These are phyloP conservation scores for Aspergillus cavernicola DNA, from an alignment of 495 filamentous ascomycete genomes.

Conservation along the genomic window DNA sequence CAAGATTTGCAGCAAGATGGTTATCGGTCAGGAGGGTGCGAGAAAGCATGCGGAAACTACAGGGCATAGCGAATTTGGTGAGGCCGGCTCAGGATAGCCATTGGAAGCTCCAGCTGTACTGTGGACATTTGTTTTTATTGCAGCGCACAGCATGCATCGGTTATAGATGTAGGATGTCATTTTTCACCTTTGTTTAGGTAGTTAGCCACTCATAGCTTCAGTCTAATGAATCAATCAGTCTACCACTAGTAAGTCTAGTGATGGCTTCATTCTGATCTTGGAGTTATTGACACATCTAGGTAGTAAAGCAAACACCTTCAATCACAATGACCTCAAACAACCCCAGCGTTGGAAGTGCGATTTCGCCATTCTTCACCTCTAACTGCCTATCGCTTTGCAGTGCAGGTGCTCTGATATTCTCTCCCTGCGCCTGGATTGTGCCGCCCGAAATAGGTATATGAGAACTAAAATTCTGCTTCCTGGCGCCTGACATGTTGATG, in stretches of 20 bases:
- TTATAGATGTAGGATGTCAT: too few species aligned
- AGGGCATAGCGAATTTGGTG: constrained; percentile 71
- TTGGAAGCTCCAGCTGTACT: not conserved
- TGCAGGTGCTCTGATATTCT: not conserved
- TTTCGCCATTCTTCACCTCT: not conserved
- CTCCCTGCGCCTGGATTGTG: not conserved
- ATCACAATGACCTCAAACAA: not conserved
- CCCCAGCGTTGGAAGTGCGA: not conserved
- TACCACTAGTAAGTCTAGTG: too few species aligned
- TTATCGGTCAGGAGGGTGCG: constrained; percentile 71
- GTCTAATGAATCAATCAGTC: too few species aligned
- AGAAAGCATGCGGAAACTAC: constrained; percentile 63
- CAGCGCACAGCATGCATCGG: too few species aligned
- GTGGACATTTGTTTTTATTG: too few species aligned
- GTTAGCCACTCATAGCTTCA: too few species aligned
- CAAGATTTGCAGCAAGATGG: constrained; percentile 66
- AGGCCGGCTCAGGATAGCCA: constrained; percentile 37
- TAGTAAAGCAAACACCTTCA: too few species aligned
- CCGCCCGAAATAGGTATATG: not conserved
- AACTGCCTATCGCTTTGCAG: not conserved
- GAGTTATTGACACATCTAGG: too few species aligned
- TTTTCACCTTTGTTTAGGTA: too few species aligned
- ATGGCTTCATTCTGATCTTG: too few species aligned
- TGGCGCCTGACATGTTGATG: not conserved
- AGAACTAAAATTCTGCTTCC: not conserved